A percentile compares a stretch with the other conserved stretches of the same genome.
These are phyloP conservation scores for Citrus medica DNA, from an alignment of 345 rosid species.

Conservation along the genomic window DNA sequence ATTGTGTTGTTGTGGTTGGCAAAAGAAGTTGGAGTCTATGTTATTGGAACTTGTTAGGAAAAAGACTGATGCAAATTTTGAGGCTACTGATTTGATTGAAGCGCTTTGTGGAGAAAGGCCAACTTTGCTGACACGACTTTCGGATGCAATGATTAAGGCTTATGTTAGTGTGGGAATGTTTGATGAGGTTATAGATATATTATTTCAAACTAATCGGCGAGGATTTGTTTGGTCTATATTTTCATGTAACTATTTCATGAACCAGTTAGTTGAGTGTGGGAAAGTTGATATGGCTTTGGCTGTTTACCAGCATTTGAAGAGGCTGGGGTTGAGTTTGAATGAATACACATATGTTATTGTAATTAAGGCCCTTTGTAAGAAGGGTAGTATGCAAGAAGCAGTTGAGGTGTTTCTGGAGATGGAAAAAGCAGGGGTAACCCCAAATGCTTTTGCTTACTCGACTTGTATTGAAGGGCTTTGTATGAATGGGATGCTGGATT, in stretches of 20 bases:
- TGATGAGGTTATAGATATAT: conserved; percentile 51
- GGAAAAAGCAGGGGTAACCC: conserved; percentile 40
- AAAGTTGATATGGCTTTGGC: conserved; percentile 44
- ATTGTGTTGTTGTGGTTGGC: conserved; percentile 38
- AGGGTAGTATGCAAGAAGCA: conserved; percentile 51
- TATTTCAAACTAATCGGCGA: conserved; percentile 31
- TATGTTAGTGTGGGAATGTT: conserved; percentile 47
- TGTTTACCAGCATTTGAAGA: conserved; percentile 47
- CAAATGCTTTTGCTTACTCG: conserved; percentile 44
- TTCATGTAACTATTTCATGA: conserved; percentile 62
- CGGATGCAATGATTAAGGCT: conserved; percentile 52
- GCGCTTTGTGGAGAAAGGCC: conserved; percentile 25
- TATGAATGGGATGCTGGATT: conserved; percentile 32
- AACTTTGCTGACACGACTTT: conserved; percentile 23
- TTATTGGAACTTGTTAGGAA: conserved; percentile 44
- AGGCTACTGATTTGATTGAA: conserved; percentile 39
- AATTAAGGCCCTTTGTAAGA: conserved; percentile 62
- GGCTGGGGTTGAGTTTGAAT: conserved; percentile 44
- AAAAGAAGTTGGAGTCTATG: conserved; percentile 38
- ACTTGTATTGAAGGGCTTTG: conserved; percentile 74
- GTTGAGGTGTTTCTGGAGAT: conserved; percentile 37
- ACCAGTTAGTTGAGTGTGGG: conserved; percentile 42
- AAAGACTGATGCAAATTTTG: conserved; percentile 24
- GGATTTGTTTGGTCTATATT: conserved; percentile 40
- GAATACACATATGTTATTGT: conserved; percentile 52